Percentiles rank a stretch among this genome's conserved stretches.
Conservation (phyloP, 2,329 filamentous ascomycete species). For the Trichoderma endophyticum region DNA sequence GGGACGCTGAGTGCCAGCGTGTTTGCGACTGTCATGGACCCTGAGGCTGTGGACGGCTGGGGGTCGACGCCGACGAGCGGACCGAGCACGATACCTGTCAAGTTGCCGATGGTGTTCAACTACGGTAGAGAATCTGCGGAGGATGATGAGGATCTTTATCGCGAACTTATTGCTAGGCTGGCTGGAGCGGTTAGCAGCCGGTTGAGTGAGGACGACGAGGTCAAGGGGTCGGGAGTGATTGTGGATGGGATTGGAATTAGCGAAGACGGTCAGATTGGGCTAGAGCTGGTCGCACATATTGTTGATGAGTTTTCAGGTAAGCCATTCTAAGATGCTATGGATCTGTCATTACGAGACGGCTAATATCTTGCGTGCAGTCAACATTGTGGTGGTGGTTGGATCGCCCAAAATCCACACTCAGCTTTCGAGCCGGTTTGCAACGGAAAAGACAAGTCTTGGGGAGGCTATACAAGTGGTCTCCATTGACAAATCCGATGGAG, state of each 20-base stretch:
- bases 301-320: constrained; percentile 53
- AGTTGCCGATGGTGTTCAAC: constrained; percentile 87
- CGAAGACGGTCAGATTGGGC: constrained; percentile 61
- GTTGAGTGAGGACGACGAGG: constrained; percentile 69
- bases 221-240: constrained; percentile 72
- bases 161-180: constrained; percentile 69
- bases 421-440: constrained; percentile 65
- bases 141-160: constrained; percentile 70
- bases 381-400: constrained; percentile 77
- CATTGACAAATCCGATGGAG: constrained; percentile 81
- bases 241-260: constrained; percentile 77
- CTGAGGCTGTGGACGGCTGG: constrained; percentile 76
- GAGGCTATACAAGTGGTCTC: constrained; percentile 73
- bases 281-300: constrained; percentile 80
- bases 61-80: constrained; percentile 88
- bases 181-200: constrained; percentile 75
- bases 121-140: constrained; percentile 73
- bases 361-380: constrained; percentile 49
- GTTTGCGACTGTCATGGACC: constrained; percentile 81
- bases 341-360: not conserved
- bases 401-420: constrained; percentile 74
- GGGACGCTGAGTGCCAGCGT: constrained; percentile 84
- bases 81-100: constrained; percentile 82
- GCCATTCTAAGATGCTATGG: not conserved
- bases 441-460: constrained; percentile 52